phyloP scores from a whole-genome alignment of 306 rosid genomes.

The Luffa acutangula region DNA sequence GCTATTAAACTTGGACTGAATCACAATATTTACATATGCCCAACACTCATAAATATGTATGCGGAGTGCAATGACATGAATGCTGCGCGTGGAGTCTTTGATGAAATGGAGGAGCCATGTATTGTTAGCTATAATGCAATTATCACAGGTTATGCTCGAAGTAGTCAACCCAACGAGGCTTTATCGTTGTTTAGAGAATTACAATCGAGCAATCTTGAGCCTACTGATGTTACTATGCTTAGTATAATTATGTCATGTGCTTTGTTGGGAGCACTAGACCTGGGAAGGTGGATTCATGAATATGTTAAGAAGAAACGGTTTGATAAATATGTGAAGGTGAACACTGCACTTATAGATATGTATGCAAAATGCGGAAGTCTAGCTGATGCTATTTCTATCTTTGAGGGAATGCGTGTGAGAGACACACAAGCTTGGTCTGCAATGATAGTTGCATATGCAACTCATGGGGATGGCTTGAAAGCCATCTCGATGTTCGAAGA shows the following conservation, averaged over 20 bases:
- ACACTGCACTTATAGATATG: conserved; percentile 78
- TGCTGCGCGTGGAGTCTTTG: conserved; percentile 54
- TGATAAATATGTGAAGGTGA: conserved; percentile 60
- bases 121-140: conserved; percentile 61
- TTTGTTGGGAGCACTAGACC: conserved; percentile 55
- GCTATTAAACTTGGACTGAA: conserved; percentile 42
- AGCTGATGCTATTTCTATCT: conserved; percentile 51
- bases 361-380: conserved; percentile 77
- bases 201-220: conserved; percentile 47
- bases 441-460: conserved; percentile 62
- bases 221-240: conserved; percentile 76
- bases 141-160: conserved; percentile 48
- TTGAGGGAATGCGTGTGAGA: conserved; percentile 44
- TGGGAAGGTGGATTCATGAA: conserved; percentile 84
- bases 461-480: conserved; percentile 55
- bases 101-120: conserved; percentile 51
- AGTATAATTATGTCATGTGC: conserved; percentile 58
- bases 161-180: conserved; percentile 62
- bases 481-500: conserved; percentile 52
- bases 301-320: conserved; percentile 61
- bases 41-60: conserved; percentile 65
- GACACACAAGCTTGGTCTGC: conserved; percentile 85
- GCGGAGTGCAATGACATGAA: conserved; percentile 40
- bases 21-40: conserved; percentile 39
- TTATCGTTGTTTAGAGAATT: conserved; percentile 66